Evolutionary conservation across 163 green algal species (phyloP), one percentile per base, ranked within the genome.

Genomic region (Chlorella variabilis): DNA sequence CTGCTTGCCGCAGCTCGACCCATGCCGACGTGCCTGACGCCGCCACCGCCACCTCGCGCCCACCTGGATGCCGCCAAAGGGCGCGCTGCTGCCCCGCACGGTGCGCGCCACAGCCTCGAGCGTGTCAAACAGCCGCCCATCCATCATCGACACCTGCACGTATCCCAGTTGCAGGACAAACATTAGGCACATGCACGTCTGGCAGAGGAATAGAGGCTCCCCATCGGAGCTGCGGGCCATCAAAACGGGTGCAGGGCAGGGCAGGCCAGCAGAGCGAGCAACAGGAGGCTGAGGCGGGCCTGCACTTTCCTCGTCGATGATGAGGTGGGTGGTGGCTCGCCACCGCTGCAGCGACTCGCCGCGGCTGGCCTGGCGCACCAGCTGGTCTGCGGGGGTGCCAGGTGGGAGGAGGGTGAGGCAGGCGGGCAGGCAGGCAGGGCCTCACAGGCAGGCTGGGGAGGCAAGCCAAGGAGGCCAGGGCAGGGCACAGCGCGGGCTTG

Each of bases 11-110:
- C n/a, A n/a, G n/a, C n/a, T n/a, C n/a, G n/a, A n/a, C n/a, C n/a
- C n/a, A n/a, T n/a, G n/a, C n/a, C n/a, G n/a, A n/a, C n/a, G n/a
- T n/a, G n/a, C n/a, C n/a, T n/a, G 13, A 29, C 20, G 9, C 15
- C 51, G 25, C 7, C 9, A 3, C n/a, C 6, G 11, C 65, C 34
- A 34, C 18, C 34, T 15, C 0, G 29, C 54, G 4, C 70, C 4
- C 71, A 42, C 62, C 81, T 92, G 89, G n/a, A 93, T 79, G 38
- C 89, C 89, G 15, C 89, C 89, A 83, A 91, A 93, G 48, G 88
- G 80, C 1, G 54, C 49, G 4, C 78, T 38, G 62, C 34, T 80
- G 69, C 78, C 66, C 25, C 88, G 74, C 59, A 92, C 49, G 25
- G 69, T 39, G 41, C 89, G 63, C 1, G 86, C 88, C 11, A 91